Evolutionary conservation across 2,329 filamentous ascomycete genomes (phyloP).

Genomic region (Verticillium longisporum): DNA sequence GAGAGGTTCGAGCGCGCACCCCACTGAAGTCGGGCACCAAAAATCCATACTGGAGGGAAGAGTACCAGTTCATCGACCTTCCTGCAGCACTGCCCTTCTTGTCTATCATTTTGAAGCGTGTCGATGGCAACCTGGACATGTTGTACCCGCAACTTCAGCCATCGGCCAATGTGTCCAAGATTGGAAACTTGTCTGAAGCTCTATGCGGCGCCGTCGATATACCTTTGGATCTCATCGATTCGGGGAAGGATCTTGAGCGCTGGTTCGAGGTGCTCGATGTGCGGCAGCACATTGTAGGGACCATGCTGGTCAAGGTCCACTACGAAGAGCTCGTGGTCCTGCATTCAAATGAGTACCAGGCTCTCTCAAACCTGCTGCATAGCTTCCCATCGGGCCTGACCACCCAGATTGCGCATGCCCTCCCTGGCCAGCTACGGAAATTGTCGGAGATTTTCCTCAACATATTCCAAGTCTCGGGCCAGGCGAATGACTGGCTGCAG

Average conservation of each 20-base stretch:
- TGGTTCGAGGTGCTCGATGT: slow-evolving; percentile 82
- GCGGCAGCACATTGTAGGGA: slow-evolving; percentile 68
- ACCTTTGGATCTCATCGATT: slow-evolving; percentile 69
- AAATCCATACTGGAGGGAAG: slow-evolving; percentile 77
- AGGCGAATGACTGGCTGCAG: slow-evolving; percentile 83
- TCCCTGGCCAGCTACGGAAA: slow-evolving; percentile 70
- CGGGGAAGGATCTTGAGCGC: slow-evolving; percentile 72
- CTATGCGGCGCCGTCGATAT: slow-evolving; percentile 73
- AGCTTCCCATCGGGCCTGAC: slow-evolving; percentile 80
- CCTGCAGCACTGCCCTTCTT: slow-evolving; percentile 62
- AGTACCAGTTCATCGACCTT: slow-evolving; percentile 69
- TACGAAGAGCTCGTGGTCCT: slow-evolving; percentile 88
- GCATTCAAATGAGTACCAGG: slow-evolving; percentile 76
- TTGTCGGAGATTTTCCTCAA: slow-evolving; percentile 83
- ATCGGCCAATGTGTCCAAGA: slow-evolving; percentile 33
- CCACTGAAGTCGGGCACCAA: slow-evolving; percentile 63
- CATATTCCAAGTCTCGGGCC: slow-evolving; percentile 89
- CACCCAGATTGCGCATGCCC: slow-evolving; percentile 70
- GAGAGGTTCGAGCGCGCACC: slow-evolving; percentile 70
- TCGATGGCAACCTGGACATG: slow-evolving; percentile 43
- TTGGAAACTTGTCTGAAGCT: slow-evolving; percentile 39
- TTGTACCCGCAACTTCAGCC: slow-evolving; percentile 36
- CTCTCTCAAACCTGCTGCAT: slow-evolving; percentile 76
- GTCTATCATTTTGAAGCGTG: slow-evolving; percentile 64
- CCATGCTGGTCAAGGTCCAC: slow-evolving; percentile 75